phyloP scores from a whole-genome alignment of 805 yeast genomes.

The Wickerhamomyces chaumierensis region DNA sequence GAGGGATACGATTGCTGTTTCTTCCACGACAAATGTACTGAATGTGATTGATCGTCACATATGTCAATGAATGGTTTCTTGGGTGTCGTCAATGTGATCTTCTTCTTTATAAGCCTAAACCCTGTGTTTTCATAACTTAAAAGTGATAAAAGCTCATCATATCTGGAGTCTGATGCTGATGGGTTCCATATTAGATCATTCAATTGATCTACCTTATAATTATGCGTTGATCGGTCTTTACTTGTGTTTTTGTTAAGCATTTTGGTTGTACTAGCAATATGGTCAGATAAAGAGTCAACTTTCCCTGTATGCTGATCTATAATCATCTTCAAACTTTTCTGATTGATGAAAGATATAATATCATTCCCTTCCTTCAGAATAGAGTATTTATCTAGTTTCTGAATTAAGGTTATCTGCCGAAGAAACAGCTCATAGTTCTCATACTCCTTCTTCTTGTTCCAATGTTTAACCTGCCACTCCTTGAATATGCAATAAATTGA shows the following conservation, averaged over 20 bases:
- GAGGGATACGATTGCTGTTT: constrained; percentile 18
- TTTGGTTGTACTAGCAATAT: no score
- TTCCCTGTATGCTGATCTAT: no score
- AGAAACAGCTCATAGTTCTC: not conserved
- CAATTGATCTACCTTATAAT: no score
- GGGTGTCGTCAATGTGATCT: constrained; percentile 27
- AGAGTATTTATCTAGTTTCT: not conserved
- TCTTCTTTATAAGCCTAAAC: constrained; percentile 27
- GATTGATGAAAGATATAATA: not conserved
- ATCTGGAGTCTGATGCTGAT: constrained; percentile 1
- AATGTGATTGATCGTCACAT: constrained; percentile 29
- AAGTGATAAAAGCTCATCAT: constrained; percentile 6
- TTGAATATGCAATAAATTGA: not conserved
- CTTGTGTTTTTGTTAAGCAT: no score
- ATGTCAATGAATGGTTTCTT: constrained; percentile 36
- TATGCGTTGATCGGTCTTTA: no score
- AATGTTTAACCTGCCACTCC: not conserved
- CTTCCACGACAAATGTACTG: constrained; percentile 12
- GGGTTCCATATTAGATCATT: constrained; percentile 1
- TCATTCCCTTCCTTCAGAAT: not conserved
- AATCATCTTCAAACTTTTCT: constrained; percentile 1
- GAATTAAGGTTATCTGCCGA: not conserved
- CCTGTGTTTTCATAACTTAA: constrained; percentile 28
- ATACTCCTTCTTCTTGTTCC: not conserved
- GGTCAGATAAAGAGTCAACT: no score